phyloP scores from a whole-genome alignment of 208 protist genomes.

The Acanthamoeba polyphaga region DNA sequence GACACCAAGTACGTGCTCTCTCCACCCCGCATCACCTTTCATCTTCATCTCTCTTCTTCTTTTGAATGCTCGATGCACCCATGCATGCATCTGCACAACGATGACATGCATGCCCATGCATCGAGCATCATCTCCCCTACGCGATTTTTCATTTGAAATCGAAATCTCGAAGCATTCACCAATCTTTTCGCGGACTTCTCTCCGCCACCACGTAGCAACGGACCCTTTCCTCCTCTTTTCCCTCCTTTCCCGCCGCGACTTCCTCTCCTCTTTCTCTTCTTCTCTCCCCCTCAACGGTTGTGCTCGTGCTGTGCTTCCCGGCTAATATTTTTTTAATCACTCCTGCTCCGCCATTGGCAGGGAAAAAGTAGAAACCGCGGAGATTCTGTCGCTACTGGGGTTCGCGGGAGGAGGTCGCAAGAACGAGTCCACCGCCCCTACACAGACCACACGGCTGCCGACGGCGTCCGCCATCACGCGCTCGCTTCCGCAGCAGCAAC shows the following conservation, averaged over 20 bases:
- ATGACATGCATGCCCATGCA: background rate
- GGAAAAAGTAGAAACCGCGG: conserved; percentile 47
- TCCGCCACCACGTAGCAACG: background rate
- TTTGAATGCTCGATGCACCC: background rate
- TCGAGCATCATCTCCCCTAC: background rate
- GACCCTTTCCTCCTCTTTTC: background rate
- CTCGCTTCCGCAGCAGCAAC: background rate
- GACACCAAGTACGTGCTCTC: conserved; percentile 51
- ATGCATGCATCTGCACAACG: background rate
- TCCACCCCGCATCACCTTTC: background rate
- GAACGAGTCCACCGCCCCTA: background rate
- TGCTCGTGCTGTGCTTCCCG: background rate
- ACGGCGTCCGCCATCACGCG: background rate
- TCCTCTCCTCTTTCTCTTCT: no score
- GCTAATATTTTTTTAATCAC: background rate
- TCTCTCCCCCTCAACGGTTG: background rate
- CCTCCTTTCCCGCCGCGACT: background rate
- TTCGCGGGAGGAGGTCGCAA: background rate
- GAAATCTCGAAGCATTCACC: background rate
- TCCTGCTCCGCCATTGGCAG: conserved; percentile 2
- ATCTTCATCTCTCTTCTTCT: background rate
- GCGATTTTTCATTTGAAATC: background rate
- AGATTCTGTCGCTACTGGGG: conserved; percentile 49
- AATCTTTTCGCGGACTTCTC: conserved; percentile 41
- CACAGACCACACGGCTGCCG: background rate